phyloP scores from a whole-genome alignment of 768 basidiomycete species.

The Pisolithus microcarpus region DNA sequence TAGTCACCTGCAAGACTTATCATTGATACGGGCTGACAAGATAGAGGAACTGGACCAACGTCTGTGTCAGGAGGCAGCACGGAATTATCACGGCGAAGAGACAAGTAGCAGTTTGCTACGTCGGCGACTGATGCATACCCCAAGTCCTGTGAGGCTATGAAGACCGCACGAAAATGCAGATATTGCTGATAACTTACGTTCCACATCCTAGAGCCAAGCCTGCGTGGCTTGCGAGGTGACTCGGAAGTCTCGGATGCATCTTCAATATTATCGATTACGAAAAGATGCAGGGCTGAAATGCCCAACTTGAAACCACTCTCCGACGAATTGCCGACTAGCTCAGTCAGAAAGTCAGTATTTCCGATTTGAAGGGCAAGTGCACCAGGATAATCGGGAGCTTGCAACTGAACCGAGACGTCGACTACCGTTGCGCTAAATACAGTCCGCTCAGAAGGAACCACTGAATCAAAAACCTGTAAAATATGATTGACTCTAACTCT shows the following conservation, averaged over 20 bases:
- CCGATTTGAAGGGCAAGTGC: conserved; percentile 61
- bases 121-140: conserved; percentile 69
- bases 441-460: conserved; percentile 85
- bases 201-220: conserved; percentile 49
- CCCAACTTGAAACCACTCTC: conserved; percentile 46
- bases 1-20: conserved; percentile 38
- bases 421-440: conserved; percentile 53
- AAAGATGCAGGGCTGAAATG: conserved; percentile 42
- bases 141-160: conserved; percentile 31
- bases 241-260: conserved; percentile 19
- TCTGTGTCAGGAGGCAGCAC: conserved; percentile 28
- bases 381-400: conserved; percentile 54
- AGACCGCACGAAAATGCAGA: conserved; percentile 2
- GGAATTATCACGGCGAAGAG: conserved; percentile 27
- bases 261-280: conserved; percentile 49
- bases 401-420: conserved; percentile 59
- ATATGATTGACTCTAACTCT: conserved; percentile 1
- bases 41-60: conserved; percentile 26
- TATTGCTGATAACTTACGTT: conserved; percentile 42
- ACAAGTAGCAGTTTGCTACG: conserved; percentile 42
- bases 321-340: conserved; percentile 60
- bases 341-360: conserved; percentile 62
- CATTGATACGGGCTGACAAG: neutral
- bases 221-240: conserved; percentile 12
- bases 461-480: conserved; percentile 78